Percentiles rank a stretch among this genome's conserved stretches.
phyloP scores from a whole-genome alignment of 129 eudicot genomes.

The Scalesia atractyloides region DNA sequence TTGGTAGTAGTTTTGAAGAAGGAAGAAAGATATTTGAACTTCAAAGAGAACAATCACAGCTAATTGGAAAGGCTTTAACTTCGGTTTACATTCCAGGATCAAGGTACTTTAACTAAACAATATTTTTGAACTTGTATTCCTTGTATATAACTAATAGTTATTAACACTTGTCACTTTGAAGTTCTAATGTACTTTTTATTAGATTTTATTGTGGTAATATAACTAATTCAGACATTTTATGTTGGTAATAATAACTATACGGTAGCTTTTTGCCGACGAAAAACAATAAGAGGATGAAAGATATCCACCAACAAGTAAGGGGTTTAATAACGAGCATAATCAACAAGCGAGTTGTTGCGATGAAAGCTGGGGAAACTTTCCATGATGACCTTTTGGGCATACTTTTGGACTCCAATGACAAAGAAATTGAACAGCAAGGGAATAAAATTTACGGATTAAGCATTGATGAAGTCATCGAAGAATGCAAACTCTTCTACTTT shows the following conservation, averaged over 20 bases:
- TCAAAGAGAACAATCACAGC: slow-evolving; percentile 21
- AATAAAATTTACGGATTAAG: slow-evolving; percentile 27
- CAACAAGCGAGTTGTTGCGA: slow-evolving; percentile 21
- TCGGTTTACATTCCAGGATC: slow-evolving; percentile 39
- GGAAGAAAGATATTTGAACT: slow-evolving; percentile 35
- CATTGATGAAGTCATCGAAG: slow-evolving; percentile 32
- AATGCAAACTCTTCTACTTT: slow-evolving; percentile 37
- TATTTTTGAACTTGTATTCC: too few relatives aligned
- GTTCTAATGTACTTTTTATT: background rate
- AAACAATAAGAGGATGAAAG: slow-evolving; percentile 29
- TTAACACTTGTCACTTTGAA: background rate
- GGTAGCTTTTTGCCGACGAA: slow-evolving; percentile 36
- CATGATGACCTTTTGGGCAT: slow-evolving; percentile 34
- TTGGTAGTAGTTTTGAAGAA: slow-evolving; percentile 38
- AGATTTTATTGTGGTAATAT: background rate
- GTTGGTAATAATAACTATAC: background rate
- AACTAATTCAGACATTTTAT: background rate
- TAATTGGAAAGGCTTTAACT: slow-evolving; percentile 5
- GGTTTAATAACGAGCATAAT: slow-evolving; percentile 22
- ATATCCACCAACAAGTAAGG: slow-evolving; percentile 5
- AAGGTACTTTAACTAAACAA: slow-evolving; percentile 1
- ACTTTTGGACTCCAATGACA: slow-evolving; percentile 33
- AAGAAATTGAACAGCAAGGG: slow-evolving; percentile 29
- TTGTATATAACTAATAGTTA: background rate
- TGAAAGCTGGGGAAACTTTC: slow-evolving; percentile 15